Percentiles rank a stretch among this genome's conserved stretches.
Conservation (phyloP, 257 asterid species). For the Nicotiana tomentosiformis region DNA sequence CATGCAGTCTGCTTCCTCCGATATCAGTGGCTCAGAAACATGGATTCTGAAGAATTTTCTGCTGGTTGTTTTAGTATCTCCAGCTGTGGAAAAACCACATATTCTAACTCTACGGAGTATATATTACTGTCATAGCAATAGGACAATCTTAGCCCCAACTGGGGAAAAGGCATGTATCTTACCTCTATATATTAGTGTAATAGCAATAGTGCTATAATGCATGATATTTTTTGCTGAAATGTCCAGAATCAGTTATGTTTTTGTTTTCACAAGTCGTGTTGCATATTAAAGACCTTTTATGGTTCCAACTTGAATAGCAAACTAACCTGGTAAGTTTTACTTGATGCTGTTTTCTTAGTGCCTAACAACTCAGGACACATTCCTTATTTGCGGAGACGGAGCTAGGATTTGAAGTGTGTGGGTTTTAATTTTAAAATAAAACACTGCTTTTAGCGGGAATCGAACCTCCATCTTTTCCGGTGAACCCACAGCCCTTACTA, state of each 20-base stretch:
- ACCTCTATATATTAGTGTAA: not conserved
- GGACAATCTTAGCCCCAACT: slow-evolving; percentile 17
- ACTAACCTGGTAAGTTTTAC: not conserved
- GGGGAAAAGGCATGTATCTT: not conserved
- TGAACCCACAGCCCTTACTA: no score
- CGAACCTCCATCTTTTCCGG: no score
- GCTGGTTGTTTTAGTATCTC: slow-evolving; percentile 34
- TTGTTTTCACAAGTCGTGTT: not conserved
- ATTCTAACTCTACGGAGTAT: not conserved
- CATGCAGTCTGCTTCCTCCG: slow-evolving; percentile 14
- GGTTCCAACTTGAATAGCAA: not conserved
- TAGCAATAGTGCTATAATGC: not conserved
- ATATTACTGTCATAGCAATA: not conserved
- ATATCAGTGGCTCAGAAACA: not conserved
- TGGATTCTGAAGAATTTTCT: not conserved
- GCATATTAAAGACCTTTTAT: not conserved
- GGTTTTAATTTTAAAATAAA: no score
- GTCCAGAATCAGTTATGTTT: not conserved
- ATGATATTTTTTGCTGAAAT: not conserved
- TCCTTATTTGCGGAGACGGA: no score
- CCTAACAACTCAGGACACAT: no score
- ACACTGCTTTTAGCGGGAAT: no score
- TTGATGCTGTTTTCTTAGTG: no score
- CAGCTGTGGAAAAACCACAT: slow-evolving; percentile 15
- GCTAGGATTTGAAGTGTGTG: no score